Base-by-base conservation (phyloP, 139 green algal genomes). In the Micractinium conductrix region DNA sequence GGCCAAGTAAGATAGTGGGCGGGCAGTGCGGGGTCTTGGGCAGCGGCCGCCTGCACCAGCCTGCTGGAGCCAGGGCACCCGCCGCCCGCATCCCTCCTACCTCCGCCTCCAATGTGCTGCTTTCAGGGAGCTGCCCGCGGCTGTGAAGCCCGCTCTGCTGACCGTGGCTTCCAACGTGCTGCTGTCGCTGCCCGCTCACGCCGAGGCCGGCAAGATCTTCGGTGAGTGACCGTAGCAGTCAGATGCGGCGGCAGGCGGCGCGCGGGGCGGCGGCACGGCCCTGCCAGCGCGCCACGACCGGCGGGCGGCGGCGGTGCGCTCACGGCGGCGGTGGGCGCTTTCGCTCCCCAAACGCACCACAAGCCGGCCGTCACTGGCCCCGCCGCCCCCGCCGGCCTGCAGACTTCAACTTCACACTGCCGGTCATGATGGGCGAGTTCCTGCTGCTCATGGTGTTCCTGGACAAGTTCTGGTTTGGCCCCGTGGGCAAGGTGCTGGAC, bases 371-470 rank as follows among this genome's bases (percentile, higher is more conserved):
- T 12, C 62, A 7, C 19, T 38, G 63, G 33, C 58, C 70, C 24
- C 26, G 2, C 69, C 53, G 21, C 21, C 6, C 37, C 40, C n/a
- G 43, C 21, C 38, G 40, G 22, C 69, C 62, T 24, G 78, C 69
- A 85, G 94, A 97, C 87, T 97, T 97, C 88, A 95, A 96, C 88
- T 16, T 92, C 72, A 97, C 94, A 43, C 79, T 96, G 73, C 94
- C 91, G 33, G 78, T 95, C 83, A 97, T 96, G 94, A 90, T 88
- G 43, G 85, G 72, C 79, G 85, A 98, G 92, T 96, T 98, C 88
- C 89, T 98, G 53, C 86, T 97, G 17, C 90, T 97, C 48, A 98
- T 98, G 95, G 95, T 98, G 63, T 97, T 98, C 88, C 91, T 98
- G 58, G 95, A 98, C 74, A 98, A 98, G 94, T 90, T 90, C 83